phyloP scores from a whole-genome alignment of 139 green algal genomes.

The Micractinium conductrix region DNA sequence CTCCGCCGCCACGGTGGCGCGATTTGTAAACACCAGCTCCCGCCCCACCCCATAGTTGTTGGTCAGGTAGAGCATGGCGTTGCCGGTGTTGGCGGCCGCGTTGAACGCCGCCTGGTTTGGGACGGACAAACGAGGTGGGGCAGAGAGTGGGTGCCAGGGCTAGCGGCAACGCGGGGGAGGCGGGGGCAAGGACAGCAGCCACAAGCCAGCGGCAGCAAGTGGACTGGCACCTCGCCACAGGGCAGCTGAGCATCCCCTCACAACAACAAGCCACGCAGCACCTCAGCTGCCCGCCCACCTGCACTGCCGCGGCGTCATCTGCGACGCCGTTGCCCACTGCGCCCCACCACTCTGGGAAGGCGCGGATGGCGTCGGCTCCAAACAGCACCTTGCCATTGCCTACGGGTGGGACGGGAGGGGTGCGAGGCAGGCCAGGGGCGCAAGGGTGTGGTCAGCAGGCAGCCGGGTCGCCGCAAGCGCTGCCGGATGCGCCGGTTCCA shows the following conservation, averaged over 20 bases:
- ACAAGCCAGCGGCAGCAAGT: too few relatives aligned
- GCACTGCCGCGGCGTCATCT: slow-evolving; percentile 25
- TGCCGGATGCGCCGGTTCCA: background rate
- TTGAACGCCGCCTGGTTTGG: background rate
- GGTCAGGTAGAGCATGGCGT: slow-evolving; percentile 42
- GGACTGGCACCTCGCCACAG: too few relatives aligned
- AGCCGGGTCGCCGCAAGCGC: too few relatives aligned
- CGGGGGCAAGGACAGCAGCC: too few relatives aligned
- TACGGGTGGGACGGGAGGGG: background rate
- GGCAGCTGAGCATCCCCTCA: too few relatives aligned
- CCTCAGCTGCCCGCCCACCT: background rate
- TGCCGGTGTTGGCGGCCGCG: background rate
- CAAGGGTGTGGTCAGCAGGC: too few relatives aligned
- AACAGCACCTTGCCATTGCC: slow-evolving; percentile 30
- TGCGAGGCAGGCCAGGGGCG: too few relatives aligned
- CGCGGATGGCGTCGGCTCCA: slow-evolving; percentile 7
- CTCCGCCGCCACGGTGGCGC: slow-evolving; percentile 36
- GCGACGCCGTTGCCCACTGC: slow-evolving; percentile 12
- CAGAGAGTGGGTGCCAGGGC: too few relatives aligned
- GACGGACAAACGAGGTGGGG: background rate
- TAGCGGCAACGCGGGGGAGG: too few relatives aligned
- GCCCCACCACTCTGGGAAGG: slow-evolving; percentile 37
- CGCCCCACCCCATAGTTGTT: slow-evolving; percentile 16
- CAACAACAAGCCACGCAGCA: too few relatives aligned
- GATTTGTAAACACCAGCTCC: slow-evolving; percentile 19